Conservation (phyloP, 1,284 basidiomycete genomes). For the Apiotrichum gracile region DNA sequence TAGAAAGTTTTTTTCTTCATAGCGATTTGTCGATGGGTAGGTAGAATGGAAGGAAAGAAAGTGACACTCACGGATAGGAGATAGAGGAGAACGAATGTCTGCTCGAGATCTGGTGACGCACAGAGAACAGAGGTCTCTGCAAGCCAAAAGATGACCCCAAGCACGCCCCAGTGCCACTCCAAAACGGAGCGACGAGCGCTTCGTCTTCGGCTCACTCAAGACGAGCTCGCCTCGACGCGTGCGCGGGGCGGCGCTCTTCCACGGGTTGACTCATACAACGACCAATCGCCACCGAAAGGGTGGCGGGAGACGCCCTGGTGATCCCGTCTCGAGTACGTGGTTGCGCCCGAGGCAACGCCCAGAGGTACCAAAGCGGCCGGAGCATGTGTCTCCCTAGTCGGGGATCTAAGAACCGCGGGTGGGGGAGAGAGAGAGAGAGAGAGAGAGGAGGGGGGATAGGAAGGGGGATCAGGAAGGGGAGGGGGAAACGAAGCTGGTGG, state of each 20-base stretch:
- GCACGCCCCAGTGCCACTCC: slow-evolving; percentile 8
- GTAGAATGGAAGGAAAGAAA: background rate
- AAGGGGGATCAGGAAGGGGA: slow-evolving; percentile 7
- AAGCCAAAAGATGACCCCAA: background rate
- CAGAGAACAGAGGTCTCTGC: background rate
- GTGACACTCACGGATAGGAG: slow-evolving; percentile 7
- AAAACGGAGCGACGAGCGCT: slow-evolving; percentile 3
- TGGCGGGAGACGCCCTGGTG: slow-evolving; percentile 37
- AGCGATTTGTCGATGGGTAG: background rate
- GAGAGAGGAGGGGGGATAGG: slow-evolving; percentile 3
- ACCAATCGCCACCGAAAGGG: slow-evolving; percentile 46
- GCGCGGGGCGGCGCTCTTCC: slow-evolving; percentile 32
- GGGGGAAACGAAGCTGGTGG: background rate
- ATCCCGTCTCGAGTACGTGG: background rate
- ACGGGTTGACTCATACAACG: slow-evolving; percentile 48
- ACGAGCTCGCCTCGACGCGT: slow-evolving; percentile 7
- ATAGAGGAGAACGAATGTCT: slow-evolving; percentile 8
- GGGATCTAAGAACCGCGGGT: slow-evolving; percentile 49
- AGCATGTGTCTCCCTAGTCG: slow-evolving; percentile 36
- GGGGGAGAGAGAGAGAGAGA: slow-evolving; percentile 9
- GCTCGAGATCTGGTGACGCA: slow-evolving; percentile 7
- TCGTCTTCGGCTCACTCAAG: slow-evolving; percentile 7
- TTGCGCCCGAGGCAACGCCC: background rate
- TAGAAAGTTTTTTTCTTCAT: slow-evolving; percentile 45
- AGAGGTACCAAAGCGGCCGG: slow-evolving; percentile 12